Evolutionary conservation across 768 basidiomycete genomes (phyloP).

Genomic region (Leccinum disarticulatum): DNA sequence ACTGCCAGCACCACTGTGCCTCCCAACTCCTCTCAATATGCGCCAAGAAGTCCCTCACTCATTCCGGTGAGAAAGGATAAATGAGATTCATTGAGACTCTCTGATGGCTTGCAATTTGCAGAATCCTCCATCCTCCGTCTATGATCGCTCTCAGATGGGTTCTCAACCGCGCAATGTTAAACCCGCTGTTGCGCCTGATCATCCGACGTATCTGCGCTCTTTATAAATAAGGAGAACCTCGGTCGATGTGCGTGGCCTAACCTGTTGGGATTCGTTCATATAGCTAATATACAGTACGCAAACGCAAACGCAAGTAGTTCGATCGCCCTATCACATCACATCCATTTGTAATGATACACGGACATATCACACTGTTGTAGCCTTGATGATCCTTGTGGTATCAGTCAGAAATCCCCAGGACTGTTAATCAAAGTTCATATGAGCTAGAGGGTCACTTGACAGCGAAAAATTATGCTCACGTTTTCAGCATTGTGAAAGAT

Average conservation of each 20-base stretch:
- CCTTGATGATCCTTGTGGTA: slow-evolving; percentile 29
- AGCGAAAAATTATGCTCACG: slow-evolving; percentile 36
- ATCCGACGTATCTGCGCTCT: background rate
- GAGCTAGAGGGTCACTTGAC: background rate
- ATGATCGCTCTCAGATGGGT: background rate
- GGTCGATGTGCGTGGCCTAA: slow-evolving; percentile 5
- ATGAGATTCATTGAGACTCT: background rate
- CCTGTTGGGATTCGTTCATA: background rate
- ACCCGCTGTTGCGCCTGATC: background rate
- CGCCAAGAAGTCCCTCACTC: slow-evolving; percentile 23
- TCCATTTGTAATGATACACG: background rate
- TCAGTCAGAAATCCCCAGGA: slow-evolving; percentile 53
- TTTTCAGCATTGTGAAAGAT: slow-evolving; percentile 56
- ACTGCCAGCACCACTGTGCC: background rate
- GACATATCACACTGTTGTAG: slow-evolving; percentile 1
- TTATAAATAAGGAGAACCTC: background rate
- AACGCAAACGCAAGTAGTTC: background rate
- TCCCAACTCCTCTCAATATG: slow-evolving; percentile 28
- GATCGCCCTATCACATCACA: background rate
- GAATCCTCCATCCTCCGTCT: background rate
- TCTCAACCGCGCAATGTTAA: background rate
- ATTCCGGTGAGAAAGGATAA: background rate
- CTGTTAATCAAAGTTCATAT: slow-evolving; percentile 26
- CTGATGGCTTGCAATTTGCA: background rate
- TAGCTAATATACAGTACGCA: slow-evolving; percentile 6